A percentile compares a stretch with the other conserved stretches of the same genome.
These are phyloP conservation scores for Ceratocystis diversiconidia DNA, from an alignment of 2,329 filamentous ascomycete genomes.

Conservation along the genomic window DNA sequence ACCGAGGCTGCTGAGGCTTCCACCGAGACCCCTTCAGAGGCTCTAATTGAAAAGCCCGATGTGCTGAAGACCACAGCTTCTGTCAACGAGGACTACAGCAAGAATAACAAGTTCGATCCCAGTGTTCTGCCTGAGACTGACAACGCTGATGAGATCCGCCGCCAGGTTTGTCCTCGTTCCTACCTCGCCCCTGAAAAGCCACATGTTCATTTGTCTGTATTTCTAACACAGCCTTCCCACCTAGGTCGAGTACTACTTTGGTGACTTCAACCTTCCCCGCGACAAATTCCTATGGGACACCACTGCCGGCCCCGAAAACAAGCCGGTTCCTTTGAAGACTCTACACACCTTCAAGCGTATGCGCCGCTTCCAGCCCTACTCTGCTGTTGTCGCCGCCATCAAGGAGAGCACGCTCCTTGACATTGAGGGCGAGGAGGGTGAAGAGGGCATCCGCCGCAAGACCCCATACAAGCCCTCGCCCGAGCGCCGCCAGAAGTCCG, in stretches of 20 bases:
- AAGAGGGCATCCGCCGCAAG: constrained; percentile 65
- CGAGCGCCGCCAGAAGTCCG: constrained; percentile 48
- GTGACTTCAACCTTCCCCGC: constrained; percentile 73
- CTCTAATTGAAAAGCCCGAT: constrained; percentile 22
- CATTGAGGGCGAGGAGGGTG: constrained; percentile 56
- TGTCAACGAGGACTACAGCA: constrained; percentile 29
- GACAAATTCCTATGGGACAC: constrained; percentile 77
- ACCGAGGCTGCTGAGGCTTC: constrained; percentile 9
- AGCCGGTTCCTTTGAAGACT: constrained; percentile 61
- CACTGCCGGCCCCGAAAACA: constrained; percentile 67
- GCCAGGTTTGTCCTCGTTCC: constrained; percentile 45
- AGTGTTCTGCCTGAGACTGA: constrained; percentile 53
- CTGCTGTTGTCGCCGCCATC: constrained; percentile 67
- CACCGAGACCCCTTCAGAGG: constrained; percentile 21
- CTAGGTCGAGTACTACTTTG: constrained; percentile 92
- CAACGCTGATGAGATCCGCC: constrained; percentile 68
- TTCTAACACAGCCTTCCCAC: neutral
- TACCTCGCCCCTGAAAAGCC: neutral
- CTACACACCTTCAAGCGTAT: constrained; percentile 89
- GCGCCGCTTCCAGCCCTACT: constrained; percentile 83
- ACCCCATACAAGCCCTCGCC: constrained; percentile 46
- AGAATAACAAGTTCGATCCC: constrained; percentile 59
- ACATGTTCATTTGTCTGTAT: constrained; percentile 2
- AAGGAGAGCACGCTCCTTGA: constrained; percentile 61
- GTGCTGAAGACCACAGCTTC: constrained; percentile 34